Evolutionary conservation across 2,329 filamentous ascomycete genomes (phyloP).

Genomic region (Botrytis fragariae): DNA sequence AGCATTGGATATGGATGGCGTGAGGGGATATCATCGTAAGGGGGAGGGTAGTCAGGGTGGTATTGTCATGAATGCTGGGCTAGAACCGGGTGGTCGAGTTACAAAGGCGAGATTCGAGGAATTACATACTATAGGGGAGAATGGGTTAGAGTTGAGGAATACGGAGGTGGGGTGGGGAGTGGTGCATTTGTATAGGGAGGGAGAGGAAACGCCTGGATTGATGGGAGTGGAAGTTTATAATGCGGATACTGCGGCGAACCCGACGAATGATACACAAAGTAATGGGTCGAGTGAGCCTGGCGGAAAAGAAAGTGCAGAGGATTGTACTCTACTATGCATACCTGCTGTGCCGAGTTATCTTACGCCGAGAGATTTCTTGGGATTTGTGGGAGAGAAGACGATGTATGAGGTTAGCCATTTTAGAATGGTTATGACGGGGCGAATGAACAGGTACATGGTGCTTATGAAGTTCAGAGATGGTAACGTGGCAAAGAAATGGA

Average conservation of each 20-base stretch:
- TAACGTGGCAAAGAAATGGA: conserved; percentile 74
- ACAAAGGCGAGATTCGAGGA: conserved; percentile 81
- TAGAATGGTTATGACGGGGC: conserved; percentile 85
- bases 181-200: conserved; percentile 89
- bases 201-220: conserved; percentile 66
- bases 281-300: conserved; percentile 31
- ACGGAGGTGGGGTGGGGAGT: conserved; percentile 88
- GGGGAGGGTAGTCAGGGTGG: conserved; percentile 39
- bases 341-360: conserved; percentile 93
- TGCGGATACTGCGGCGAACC: conserved; percentile 8
- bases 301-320: conserved; percentile 43
- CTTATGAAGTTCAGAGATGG: conserved; percentile 87
- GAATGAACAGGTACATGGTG: conserved; percentile 90
- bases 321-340: conserved; percentile 87
- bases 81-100: conserved; percentile 55
- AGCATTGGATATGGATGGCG: conserved; percentile 68
- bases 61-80: conserved; percentile 30
- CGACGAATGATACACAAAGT: conserved; percentile 28
- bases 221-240: conserved; percentile 40
- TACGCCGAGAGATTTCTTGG: conserved; percentile 84
- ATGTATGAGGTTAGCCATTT: conserved; percentile 87
- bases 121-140: not conserved
- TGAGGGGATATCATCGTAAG: conserved; percentile 45
- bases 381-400: conserved; percentile 86
- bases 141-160: conserved; percentile 57